phyloP scores from a whole-genome alignment of 2,329 filamentous ascomycete genomes.

The Endothia cerciana region DNA sequence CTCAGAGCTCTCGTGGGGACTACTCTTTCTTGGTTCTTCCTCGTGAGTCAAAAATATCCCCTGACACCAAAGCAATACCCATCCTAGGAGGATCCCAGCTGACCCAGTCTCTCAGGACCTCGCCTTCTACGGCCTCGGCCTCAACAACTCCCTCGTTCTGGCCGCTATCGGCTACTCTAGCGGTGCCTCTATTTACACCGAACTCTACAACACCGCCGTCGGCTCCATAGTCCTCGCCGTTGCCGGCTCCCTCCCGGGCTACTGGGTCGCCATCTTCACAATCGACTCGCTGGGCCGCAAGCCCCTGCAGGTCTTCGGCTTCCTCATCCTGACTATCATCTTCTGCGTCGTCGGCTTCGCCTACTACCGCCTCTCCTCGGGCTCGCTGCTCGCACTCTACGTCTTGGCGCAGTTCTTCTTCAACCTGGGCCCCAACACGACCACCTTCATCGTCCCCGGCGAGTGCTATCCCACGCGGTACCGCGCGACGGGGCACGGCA shows the following conservation, averaged over 20 bases:
- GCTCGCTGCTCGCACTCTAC: slow-evolving; percentile 62
- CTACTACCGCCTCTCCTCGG: slow-evolving; percentile 52
- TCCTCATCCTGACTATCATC: slow-evolving; percentile 62
- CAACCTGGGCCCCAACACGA: slow-evolving; percentile 68
- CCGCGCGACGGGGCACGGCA: slow-evolving; percentile 64
- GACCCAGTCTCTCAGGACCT: slow-evolving; percentile 54
- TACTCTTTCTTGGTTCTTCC: slow-evolving; percentile 80
- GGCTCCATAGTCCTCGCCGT: slow-evolving; percentile 79
- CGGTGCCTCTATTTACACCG: slow-evolving; percentile 66
- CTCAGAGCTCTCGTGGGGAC: slow-evolving; percentile 74
- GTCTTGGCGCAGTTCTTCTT: slow-evolving; percentile 69
- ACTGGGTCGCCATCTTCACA: slow-evolving; percentile 75
- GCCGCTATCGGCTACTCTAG: slow-evolving; percentile 71
- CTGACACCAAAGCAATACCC: neutral
- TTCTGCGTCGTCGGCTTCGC: slow-evolving; percentile 67
- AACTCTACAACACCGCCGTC: slow-evolving; percentile 72
- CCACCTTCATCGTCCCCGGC: slow-evolving; percentile 67
- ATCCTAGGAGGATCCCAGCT: neutral
- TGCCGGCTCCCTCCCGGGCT: slow-evolving; percentile 78
- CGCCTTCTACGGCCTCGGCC: slow-evolving; percentile 70
- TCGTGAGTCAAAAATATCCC: slow-evolving; percentile 45
- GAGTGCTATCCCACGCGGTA: slow-evolving; percentile 69
- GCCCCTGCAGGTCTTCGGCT: slow-evolving; percentile 70
- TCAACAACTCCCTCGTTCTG: slow-evolving; percentile 77
- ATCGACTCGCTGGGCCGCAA: slow-evolving; percentile 79